These are phyloP conservation scores for Saccharomycopsis fermentans DNA, from an alignment of 805 yeast genomes.

Conservation along the genomic window DNA sequence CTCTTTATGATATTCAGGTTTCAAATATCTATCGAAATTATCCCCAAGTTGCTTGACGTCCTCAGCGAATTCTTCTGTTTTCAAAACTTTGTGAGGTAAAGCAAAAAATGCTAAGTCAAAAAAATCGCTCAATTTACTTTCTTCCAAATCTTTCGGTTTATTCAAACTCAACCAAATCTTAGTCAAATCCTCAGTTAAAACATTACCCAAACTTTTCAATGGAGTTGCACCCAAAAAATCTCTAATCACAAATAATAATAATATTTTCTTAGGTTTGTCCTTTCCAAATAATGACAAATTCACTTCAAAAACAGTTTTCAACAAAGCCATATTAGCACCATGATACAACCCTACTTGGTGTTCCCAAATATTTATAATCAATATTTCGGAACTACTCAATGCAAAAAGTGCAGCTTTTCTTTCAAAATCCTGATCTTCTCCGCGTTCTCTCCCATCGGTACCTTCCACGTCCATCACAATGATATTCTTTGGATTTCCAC, in stretches of 20 bases:
- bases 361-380: constrained; percentile 94
- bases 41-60: constrained; percentile 59
- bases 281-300: constrained; percentile 77
- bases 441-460: constrained; percentile 90
- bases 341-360: constrained; percentile 94
- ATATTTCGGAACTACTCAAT: constrained; percentile 77
- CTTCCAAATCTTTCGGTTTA: constrained; percentile 58
- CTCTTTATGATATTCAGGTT: constrained; percentile 63
- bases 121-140: constrained; percentile 55
- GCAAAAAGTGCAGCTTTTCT: constrained; percentile 95
- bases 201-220: constrained; percentile 52
- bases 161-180: constrained; percentile 70
- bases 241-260: constrained; percentile 78
- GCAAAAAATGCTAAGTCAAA: constrained; percentile 79
- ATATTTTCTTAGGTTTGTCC: constrained; percentile 46
- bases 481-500: constrained; percentile 26
- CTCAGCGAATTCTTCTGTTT: constrained; percentile 54
- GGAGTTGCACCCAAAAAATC: constrained; percentile 90
- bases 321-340: constrained; percentile 93
- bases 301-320: constrained; percentile 94
- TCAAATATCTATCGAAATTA: constrained; percentile 46
- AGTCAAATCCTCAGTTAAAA: constrained; percentile 59
- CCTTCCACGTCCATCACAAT: constrained; percentile 97
- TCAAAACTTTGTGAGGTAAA: constrained; percentile 76
- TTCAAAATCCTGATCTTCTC: constrained; percentile 97